These are phyloP conservation scores for Lachancea sp. DNA, from an alignment of 805 yeast genomes.

Conservation along the genomic window DNA sequence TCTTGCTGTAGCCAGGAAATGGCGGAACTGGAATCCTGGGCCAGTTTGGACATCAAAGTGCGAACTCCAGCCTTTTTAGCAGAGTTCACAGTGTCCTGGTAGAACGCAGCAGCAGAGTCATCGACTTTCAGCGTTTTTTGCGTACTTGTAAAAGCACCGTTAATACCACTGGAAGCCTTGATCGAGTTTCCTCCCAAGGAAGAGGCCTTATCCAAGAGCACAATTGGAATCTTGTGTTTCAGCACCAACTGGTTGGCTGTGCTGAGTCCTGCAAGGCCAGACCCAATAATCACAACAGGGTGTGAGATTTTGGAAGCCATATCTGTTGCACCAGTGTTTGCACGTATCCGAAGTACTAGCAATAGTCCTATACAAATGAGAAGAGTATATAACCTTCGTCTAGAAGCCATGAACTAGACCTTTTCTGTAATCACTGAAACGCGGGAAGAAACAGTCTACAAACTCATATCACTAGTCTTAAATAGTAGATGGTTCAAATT, in stretches of 20 bases:
- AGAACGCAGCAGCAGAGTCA: constrained; percentile 56
- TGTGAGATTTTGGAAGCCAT: constrained; percentile 5
- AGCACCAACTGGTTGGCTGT: constrained; percentile 36
- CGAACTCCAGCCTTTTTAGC: constrained; percentile 57
- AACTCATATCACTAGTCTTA: no score
- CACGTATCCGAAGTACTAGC: not conserved
- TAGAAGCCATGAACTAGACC: not conserved
- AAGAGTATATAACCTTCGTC: not conserved
- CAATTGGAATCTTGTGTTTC: constrained; percentile 36
- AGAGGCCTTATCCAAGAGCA: constrained; percentile 43
- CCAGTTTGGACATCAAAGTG: constrained; percentile 50
- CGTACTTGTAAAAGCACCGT: constrained; percentile 63
- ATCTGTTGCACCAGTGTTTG: not conserved
- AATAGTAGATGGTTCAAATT: no score
- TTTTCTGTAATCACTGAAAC: not conserved
- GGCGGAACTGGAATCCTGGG: constrained; percentile 58
- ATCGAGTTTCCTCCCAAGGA: constrained; percentile 53
- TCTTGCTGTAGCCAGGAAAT: constrained; percentile 66
- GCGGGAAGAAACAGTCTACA: no score
- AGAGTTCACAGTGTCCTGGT: constrained; percentile 59
- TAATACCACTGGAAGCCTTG: constrained; percentile 58
- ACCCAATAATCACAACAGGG: constrained; percentile 46
- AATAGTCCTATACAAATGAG: not conserved
- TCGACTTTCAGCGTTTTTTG: constrained; percentile 44
- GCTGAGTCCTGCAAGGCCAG: constrained; percentile 53